A percentile compares a stretch with the other conserved stretches of the same genome.
Conservation (phyloP, 169 alveolate genomes). For the Plasmodium cynomolgi region DNA sequence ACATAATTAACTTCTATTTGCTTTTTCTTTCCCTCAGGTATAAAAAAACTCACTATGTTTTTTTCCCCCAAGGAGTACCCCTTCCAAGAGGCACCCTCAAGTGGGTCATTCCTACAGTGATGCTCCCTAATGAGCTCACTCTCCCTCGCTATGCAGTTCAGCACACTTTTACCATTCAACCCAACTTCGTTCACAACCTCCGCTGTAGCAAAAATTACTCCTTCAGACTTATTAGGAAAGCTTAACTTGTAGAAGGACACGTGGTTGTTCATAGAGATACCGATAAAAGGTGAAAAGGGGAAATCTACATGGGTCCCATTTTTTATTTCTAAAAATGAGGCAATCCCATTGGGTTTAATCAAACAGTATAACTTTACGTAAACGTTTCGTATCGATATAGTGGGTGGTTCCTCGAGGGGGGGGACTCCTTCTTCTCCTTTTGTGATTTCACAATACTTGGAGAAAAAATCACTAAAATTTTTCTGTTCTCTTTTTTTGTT, state of each 20-base stretch:
- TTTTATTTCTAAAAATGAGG: slow-evolving; percentile 42
- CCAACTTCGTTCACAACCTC: background rate
- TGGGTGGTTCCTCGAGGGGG: background rate
- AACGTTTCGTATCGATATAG: background rate
- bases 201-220: background rate
- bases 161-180: background rate
- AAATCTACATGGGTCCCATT: slow-evolving; percentile 24
- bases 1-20: slow-evolving; percentile 33
- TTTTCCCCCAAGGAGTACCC: slow-evolving; percentile 17
- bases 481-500: slow-evolving; percentile 28
- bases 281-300: slow-evolving; percentile 24
- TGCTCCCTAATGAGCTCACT: background rate
- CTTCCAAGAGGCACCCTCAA: background rate
- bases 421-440: background rate
- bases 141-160: background rate
- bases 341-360: background rate
- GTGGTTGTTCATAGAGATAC: slow-evolving; percentile 16
- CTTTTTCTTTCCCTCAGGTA: background rate
- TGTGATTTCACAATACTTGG: slow-evolving; percentile 5
- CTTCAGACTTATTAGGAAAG: slow-evolving; percentile 23
- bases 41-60: slow-evolving; percentile 2
- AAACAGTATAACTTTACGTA: slow-evolving; percentile 30
- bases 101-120: background rate
- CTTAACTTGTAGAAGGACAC: slow-evolving; percentile 4
- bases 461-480: slow-evolving; percentile 10